Conservation (phyloP, 306 rosid species). For the Sicyos edulis region DNA sequence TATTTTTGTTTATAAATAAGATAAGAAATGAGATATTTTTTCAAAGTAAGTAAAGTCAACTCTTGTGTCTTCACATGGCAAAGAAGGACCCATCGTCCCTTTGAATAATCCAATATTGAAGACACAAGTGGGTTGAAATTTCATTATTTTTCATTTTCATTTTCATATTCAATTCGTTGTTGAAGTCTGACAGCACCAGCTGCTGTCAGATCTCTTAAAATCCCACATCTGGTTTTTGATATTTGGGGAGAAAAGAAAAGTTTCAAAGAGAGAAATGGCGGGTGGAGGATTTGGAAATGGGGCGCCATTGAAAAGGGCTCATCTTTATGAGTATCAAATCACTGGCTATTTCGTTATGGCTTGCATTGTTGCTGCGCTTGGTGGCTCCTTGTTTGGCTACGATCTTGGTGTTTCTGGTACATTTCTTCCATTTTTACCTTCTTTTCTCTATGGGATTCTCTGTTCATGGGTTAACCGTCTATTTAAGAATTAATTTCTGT, state of each 20-base stretch:
- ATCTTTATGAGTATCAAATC: constrained; percentile 57
- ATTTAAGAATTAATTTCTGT: too few relatives aligned
- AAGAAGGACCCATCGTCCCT: background rate
- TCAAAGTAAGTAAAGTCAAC: background rate
- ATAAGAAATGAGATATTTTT: background rate
- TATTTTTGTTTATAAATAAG: background rate
- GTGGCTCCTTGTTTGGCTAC: constrained; percentile 84
- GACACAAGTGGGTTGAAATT: background rate
- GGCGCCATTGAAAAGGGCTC: constrained; percentile 46
- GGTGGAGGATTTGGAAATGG: constrained; percentile 47
- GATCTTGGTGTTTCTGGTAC: constrained; percentile 94
- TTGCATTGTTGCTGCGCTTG: constrained; percentile 74
- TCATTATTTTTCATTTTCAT: background rate
- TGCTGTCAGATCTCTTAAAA: background rate
- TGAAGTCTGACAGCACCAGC: background rate
- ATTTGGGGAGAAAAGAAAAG: background rate
- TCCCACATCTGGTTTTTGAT: background rate
- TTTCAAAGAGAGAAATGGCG: constrained; percentile 39
- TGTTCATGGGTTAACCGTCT: too few relatives aligned
- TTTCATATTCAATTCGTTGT: background rate
- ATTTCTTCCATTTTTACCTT: background rate
- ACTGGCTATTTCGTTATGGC: constrained; percentile 58
- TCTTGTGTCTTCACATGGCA: background rate
- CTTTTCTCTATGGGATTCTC: background rate
- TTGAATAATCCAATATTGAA: background rate